Evolutionary conservation across 2,329 filamentous ascomycete genomes (phyloP), one percentile per base, ranked within the genome.

Genomic region (Chaetothyriales sp.): DNA sequence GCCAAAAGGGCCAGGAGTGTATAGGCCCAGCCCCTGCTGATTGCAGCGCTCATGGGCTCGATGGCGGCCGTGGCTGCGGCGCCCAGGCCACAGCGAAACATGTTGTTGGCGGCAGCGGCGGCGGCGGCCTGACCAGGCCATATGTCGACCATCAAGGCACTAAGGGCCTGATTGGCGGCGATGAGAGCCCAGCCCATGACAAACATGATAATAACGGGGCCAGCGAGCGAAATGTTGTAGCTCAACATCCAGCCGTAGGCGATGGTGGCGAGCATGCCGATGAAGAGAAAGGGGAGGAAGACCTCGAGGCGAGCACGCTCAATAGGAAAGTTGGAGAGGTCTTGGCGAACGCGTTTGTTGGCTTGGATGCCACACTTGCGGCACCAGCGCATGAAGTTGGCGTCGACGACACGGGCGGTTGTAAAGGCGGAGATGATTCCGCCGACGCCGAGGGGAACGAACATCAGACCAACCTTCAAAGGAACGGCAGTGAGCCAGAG

Each of bases 231-330:
- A 0, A 76, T 68, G 0, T 56, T 55, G 49, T 70, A 73, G 13
- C 76, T 65, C 6, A 77, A 69, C 0, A 71, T 73, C 76, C 76
- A 79, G 33, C 76, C 76, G 47, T 77, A 78, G 19, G 72, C 56
- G 1, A 77, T 46, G 15, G 77, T 68, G 0, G 75, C 73, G 0
- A 69, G 47, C 44, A 70, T 72, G 52, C 77, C 73, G 0, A 74
- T 10, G 2, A 69, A 18, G 0, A 69, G 65, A 48, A 75, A 75
- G 0, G 73, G 19, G 0, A 72, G 73, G 0, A 77, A 62, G 0
- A 74, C 67, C 1, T 74, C 70, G 1, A 79, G 69, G 0, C 76
- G 73, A 0, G 76, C 74, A 29, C 65, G 70, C 58, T 78, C 76
- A 0, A 78, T 63, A 0, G 75, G 73, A 28, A 77, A 75, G 2